Base-by-base conservation (phyloP, 306 rosid genomes). In the Abrus pulchellus region DNA sequence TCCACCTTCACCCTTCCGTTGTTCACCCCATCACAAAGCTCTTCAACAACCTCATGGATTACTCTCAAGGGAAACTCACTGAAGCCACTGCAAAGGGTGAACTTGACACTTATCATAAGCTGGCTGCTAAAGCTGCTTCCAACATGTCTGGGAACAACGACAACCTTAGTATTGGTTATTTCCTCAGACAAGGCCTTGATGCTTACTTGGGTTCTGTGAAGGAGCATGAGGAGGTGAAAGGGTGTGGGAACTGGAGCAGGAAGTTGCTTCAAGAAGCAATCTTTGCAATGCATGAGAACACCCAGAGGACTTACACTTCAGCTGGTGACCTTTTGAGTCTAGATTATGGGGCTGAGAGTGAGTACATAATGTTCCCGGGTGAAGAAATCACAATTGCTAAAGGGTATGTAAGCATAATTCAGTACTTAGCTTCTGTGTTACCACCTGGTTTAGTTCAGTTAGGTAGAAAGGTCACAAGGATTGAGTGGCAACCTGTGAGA, bases 301-400 rank as follows among this genome's bases (percentile, higher is more conserved):
- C 53, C 12, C 94, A 89, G 80, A 89, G 99, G 89, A 90, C 98
- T 38, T 92, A 93, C 84, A 95, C 99, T 4, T 89, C 99, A 1
- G 97, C 99, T 6, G 94, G 87, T 34, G 97, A 95, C 54, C 86
- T 95, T 40, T 68, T 75, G 9, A 84, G 83, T 65, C 80, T 95
- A 43, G 99, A 95, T 84, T 93, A 87, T 40, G 65, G 47, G 5
- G 91, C 99, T 2, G 99, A 95, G 30, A 91, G 98, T 28, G 99
- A 95, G 79, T 95, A 93, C 78, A 82, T 44, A 33, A 88, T 95
- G 99, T 95, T 92, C 60, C 92, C 97, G 0, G 99, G 93, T 54
- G 83, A 94, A 27, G 99, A 94, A 82, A 91, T 90, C 84, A 92
- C 98, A 34, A 94, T 94, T 76, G 96, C 97, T 38, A 90, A 86